Conservation (phyloP, 352 stramenopile species). For the Pythium insidiosum region DNA sequence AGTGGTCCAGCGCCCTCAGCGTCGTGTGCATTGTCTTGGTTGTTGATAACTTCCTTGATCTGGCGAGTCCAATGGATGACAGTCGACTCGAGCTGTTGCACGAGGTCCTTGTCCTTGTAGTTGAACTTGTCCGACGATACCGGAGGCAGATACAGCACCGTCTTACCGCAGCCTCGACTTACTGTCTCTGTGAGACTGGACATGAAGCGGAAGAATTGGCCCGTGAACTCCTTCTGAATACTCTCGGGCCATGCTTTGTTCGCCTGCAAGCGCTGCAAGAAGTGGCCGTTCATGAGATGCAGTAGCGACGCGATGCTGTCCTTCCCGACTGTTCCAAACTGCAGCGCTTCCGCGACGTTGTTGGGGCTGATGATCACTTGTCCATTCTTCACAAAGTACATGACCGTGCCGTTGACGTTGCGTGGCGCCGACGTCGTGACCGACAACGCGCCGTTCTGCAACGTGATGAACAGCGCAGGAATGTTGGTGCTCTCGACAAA, state of each 20-base stretch:
- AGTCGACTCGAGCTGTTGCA: constrained; percentile 94
- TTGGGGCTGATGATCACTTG: constrained; percentile 49
- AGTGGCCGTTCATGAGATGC: constrained; percentile 82
- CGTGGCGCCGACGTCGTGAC: constrained; percentile 57
- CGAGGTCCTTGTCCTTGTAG: constrained; percentile 91
- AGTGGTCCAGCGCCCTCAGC: constrained; percentile 87
- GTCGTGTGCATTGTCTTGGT: constrained; percentile 90
- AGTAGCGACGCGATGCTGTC: constrained; percentile 75
- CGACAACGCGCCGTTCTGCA: constrained; percentile 33
- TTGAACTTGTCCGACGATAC: constrained; percentile 80
- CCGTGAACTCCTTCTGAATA: constrained; percentile 91
- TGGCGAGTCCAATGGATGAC: constrained; percentile 96
- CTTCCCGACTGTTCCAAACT: constrained; percentile 73
- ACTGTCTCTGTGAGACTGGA: constrained; percentile 91
- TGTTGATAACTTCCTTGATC: constrained; percentile 97
- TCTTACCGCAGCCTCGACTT: constrained; percentile 88
- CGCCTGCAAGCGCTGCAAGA: constrained; percentile 67
- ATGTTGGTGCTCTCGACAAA: constrained; percentile 68
- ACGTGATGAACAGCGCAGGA: constrained; percentile 57
- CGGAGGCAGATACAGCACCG: constrained; percentile 89
- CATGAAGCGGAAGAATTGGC: constrained; percentile 94
- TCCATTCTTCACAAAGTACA: constrained; percentile 89
- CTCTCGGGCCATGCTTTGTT: constrained; percentile 89
- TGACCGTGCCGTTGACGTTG: constrained; percentile 30
- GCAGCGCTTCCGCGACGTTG: constrained; percentile 49